Conservation (phyloP, 371 early-diverging fungal species). For the Actinomucor elegans region DNA sequence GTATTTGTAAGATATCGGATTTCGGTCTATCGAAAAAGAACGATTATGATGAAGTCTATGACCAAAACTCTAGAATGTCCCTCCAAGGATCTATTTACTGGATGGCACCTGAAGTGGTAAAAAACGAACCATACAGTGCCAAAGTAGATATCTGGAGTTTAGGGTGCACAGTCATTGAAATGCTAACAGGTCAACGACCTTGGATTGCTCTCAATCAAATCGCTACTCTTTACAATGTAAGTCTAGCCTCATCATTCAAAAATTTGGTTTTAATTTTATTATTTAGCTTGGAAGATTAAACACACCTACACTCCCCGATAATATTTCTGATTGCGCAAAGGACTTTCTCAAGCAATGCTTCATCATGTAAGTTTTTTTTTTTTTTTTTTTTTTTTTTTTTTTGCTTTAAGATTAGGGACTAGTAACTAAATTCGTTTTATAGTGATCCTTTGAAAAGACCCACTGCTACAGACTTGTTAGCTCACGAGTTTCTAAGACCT, state of each 20-base stretch:
- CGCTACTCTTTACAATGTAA: constrained; percentile 71
- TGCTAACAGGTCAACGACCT: constrained; percentile 88
- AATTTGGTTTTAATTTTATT: background rate
- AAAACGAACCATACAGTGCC: constrained; percentile 73
- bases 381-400: no score
- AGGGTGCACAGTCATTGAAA: constrained; percentile 88
- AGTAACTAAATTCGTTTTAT: background rate
- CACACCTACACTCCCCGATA: constrained; percentile 70
- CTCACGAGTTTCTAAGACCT: constrained; percentile 47
- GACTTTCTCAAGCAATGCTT: constrained; percentile 71
- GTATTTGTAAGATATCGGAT: constrained; percentile 94
- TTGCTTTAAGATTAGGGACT: no score
- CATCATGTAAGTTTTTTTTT: constrained; percentile 50
- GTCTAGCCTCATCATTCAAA: background rate
- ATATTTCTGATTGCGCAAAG: constrained; percentile 61
- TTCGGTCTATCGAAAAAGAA: constrained; percentile 94
- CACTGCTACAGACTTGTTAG: constrained; percentile 61
- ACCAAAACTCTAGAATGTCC: constrained; percentile 56
- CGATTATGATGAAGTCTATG: constrained; percentile 54
- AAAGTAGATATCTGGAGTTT: constrained; percentile 81
- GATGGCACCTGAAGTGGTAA: constrained; percentile 95
- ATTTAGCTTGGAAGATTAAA: constrained; percentile 48
- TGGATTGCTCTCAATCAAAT: constrained; percentile 76
- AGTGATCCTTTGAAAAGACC: constrained; percentile 66
- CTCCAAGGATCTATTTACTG: constrained; percentile 74